Conservation (phyloP, 2,329 filamentous ascomycete species). For the Cladosporium oxysporum region DNA sequence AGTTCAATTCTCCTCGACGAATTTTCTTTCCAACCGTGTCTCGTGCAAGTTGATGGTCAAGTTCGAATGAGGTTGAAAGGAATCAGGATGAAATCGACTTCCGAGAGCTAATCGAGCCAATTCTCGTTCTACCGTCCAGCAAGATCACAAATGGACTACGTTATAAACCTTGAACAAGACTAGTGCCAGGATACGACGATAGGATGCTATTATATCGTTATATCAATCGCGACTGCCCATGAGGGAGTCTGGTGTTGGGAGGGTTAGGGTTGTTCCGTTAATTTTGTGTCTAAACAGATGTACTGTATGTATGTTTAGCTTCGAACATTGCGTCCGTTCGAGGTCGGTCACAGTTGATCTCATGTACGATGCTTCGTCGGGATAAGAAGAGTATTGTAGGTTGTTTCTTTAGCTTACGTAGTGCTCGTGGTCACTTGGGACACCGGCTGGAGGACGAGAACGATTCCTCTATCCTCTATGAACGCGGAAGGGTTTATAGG, state of each 20-base stretch:
- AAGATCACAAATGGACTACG: background rate
- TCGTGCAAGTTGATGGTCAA: too few species aligned
- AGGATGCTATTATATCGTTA: background rate
- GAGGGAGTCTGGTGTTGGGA: background rate
- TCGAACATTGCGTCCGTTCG: background rate
- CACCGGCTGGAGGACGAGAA: background rate
- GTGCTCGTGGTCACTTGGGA: background rate
- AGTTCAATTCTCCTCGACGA: background rate
- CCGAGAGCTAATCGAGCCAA: background rate
- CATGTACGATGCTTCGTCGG: background rate
- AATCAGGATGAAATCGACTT: background rate
- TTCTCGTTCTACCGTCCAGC: background rate
- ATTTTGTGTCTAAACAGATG: background rate
- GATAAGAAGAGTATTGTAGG: background rate
- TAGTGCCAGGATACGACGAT: background rate
- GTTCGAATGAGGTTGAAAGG: too few species aligned
- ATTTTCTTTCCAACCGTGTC: too few species aligned
- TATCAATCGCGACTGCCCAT: background rate
- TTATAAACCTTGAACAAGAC: background rate
- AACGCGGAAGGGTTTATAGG: background rate
- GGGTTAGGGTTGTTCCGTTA: background rate
- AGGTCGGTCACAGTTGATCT: too few species aligned
- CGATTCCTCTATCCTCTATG: background rate
- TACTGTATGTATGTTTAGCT: background rate
- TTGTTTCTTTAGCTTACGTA: background rate